A percentile compares a stretch with the other conserved stretches of the same genome.
These are phyloP conservation scores for Auricularia sp. DNA, from an alignment of 768 basidiomycete genomes.

Conservation along the genomic window DNA sequence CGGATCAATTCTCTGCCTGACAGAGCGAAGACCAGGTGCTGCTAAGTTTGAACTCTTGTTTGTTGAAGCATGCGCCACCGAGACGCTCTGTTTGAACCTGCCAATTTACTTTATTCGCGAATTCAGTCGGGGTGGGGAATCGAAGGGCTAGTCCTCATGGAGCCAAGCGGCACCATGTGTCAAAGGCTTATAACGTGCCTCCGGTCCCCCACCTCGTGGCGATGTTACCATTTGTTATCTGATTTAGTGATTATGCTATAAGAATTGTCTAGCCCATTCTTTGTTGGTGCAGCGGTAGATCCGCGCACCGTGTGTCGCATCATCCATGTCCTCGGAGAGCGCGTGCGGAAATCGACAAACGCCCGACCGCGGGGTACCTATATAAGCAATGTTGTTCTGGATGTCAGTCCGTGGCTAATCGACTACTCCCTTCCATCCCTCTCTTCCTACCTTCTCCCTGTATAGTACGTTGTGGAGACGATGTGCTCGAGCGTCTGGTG, in stretches of 20 bases:
- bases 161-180: background rate
- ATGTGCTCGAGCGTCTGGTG: slow-evolving; percentile 1
- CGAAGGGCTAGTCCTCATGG: background rate
- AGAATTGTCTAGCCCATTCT: too few relatives aligned
- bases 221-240: background rate
- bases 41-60: too few relatives aligned
- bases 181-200: background rate
- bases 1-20: too few relatives aligned
- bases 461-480: background rate
- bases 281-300: background rate
- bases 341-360: too few relatives aligned
- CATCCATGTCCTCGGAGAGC: too few relatives aligned
- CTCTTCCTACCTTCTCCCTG: too few relatives aligned
- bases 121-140: background rate
- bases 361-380: too few relatives aligned
- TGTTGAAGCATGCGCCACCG: too few relatives aligned
- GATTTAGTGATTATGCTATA: background rate
- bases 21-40: too few relatives aligned
- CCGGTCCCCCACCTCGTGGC: background rate
- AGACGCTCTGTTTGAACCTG: background rate
- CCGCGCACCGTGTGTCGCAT: background rate
- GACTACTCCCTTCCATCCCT: too few relatives aligned
- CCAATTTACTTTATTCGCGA: background rate
- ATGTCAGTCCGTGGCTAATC: too few relatives aligned
- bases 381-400: too few relatives aligned